phyloP scores from a whole-genome alignment of 2,329 filamentous ascomycete genomes.

The Calonectria pseudoreteaudii region DNA sequence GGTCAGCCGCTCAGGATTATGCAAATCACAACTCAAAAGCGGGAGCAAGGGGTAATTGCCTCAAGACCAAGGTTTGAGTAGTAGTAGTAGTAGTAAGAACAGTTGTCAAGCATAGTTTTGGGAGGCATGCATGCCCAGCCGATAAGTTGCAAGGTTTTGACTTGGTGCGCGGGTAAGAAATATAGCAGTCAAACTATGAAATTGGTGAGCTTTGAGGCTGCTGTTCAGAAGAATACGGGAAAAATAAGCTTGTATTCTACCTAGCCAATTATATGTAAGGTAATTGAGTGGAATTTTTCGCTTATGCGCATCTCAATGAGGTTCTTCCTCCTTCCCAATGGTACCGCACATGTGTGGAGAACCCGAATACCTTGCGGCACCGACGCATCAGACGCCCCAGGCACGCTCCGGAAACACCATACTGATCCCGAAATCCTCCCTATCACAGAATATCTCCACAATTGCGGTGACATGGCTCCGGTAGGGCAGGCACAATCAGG shows the following conservation, averaged over 20 bases:
- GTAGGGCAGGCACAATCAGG: background rate
- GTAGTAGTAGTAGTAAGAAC: background rate
- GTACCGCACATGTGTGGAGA: background rate
- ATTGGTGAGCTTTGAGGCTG: background rate
- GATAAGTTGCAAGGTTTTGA: background rate
- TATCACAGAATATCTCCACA: background rate
- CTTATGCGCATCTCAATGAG: background rate
- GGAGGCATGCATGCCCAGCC: background rate
- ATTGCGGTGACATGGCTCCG: background rate
- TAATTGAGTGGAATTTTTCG: background rate
- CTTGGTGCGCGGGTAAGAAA: background rate
- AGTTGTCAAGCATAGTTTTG: background rate
- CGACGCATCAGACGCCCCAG: background rate
- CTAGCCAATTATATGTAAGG: background rate
- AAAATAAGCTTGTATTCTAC: background rate
- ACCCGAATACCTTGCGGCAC: background rate
- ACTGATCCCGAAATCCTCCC: background rate
- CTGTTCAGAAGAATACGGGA: background rate
- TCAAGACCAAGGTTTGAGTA: background rate
- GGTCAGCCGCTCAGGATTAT: background rate
- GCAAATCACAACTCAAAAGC: background rate
- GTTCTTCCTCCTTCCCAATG: background rate
- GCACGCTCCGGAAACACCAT: background rate
- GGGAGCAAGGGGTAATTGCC: background rate
- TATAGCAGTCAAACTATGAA: background rate